Evolutionary conservation across 2,329 filamentous ascomycete species (phyloP), one percentile per base, ranked within the genome.

Genomic region (Trichocomaceae sp.): DNA sequence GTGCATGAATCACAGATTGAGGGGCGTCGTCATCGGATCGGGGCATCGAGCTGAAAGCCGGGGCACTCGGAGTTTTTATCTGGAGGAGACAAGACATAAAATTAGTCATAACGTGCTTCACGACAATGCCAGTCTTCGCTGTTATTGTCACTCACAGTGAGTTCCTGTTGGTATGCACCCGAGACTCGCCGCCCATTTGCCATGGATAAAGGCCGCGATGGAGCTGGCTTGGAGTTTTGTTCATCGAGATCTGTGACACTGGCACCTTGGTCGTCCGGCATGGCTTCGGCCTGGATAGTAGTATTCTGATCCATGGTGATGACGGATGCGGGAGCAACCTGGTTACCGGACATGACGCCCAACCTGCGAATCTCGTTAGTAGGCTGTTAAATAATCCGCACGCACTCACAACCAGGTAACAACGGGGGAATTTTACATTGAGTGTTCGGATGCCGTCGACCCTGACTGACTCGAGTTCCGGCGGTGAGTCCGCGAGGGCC

Each of bases 1-100:
- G 90, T 15, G 88, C 89, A 76, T 96, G 91, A 62, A 96, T 96
- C 53, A 95, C 91, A 1, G 91, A 96, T 52, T 89, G 81, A 22
- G 90, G 86, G 61, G 72, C 67, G 50, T 74, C 72, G 53, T 91
- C 89, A 58, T 84, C 84, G 22, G 80, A 80, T 52, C 75, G 74
- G 49, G 58, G 39, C 51, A 56, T 58, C 22, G 55, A 58, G 19
- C 56, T 59, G n/a, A 52, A 54, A 7, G 55, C 55, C 53, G 52
- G 48, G 37, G 58, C 53, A 46, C 59, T 62, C 20, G 58, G 55
- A 22, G 66, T 71, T 60, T 63, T 64, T 48, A 71, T 66, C 71
- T 73, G 49, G 37, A 31, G 47, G 39, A 49, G 9, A 19, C n/a
- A 46, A n/a, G 42, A 26, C 8, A 42, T 17, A 8, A n/a, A n/a